These are phyloP conservation scores for Pseudogymnoascus sp. DNA, from an alignment of 2,329 filamentous ascomycete genomes.

Conservation along the genomic window DNA sequence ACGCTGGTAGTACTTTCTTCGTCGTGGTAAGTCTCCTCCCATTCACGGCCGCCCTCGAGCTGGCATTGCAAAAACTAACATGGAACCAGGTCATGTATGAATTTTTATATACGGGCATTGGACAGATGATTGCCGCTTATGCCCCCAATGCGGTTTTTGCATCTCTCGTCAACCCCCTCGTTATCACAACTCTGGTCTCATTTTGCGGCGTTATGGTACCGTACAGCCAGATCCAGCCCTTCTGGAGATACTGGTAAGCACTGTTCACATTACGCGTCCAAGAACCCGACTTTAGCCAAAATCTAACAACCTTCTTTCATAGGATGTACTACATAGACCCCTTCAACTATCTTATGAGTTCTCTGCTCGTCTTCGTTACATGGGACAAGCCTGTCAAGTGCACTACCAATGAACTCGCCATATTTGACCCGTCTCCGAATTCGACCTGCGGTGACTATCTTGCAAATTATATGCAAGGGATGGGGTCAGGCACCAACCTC, in stretches of 20 bases:
- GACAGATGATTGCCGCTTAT: conserved; percentile 53
- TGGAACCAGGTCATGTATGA: conserved; percentile 41
- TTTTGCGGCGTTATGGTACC: conserved; percentile 72
- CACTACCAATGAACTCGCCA: conserved; percentile 38
- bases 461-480: conserved; percentile 38
- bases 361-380: conserved; percentile 44
- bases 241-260: conserved; percentile 47
- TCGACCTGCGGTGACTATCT: conserved; percentile 52
- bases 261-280: background rate
- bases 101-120: conserved; percentile 51
- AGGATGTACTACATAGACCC: conserved; percentile 48
- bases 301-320: background rate
- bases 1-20: conserved; percentile 44
- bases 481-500: conserved; percentile 36
- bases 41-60: background rate
- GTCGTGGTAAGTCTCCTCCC: conserved; percentile 33
- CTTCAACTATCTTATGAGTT: conserved; percentile 52
- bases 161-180: conserved; percentile 46
- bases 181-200: conserved; percentile 54
- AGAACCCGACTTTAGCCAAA: background rate
- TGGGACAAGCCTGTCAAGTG: conserved; percentile 42
- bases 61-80: background rate
- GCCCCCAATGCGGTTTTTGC: conserved; percentile 53
- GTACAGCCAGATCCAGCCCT: conserved; percentile 49
- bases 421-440: conserved; percentile 30